phyloP scores from a whole-genome alignment of 352 stramenopile genomes.

The Globisporangium ultimum region DNA sequence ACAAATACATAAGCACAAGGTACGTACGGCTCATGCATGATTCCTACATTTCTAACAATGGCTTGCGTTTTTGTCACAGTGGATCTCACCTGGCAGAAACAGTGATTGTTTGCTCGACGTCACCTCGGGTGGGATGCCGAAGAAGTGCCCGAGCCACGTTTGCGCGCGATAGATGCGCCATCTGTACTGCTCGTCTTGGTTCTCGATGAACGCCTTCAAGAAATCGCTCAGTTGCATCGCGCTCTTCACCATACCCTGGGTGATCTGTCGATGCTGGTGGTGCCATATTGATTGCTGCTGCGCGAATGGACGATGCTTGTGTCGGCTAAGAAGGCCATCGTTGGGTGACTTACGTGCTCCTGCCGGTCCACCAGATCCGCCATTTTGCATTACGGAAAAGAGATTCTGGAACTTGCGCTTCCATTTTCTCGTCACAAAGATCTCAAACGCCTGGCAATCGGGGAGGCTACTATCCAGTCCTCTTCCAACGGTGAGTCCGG shows the following conservation, averaged over 20 bases:
- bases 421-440: conserved; percentile 90
- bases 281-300: not conserved
- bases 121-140: conserved; percentile 76
- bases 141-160: conserved; percentile 59
- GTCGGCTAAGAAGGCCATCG: conserved; percentile 9
- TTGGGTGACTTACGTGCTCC: not conserved
- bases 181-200: conserved; percentile 70
- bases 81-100: conserved; percentile 50
- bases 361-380: not conserved
- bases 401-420: conserved; percentile 78
- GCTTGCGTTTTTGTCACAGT: not conserved
- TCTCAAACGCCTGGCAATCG: conserved; percentile 89
- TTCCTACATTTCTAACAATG: too few species aligned
- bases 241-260: conserved; percentile 51
- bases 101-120: conserved; percentile 58
- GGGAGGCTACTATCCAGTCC: conserved; percentile 78
- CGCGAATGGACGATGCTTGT: conserved; percentile 9
- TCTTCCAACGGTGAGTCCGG: conserved; percentile 78
- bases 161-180: conserved; percentile 83
- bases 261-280: conserved; percentile 13
- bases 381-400: conserved; percentile 35
- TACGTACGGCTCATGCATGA: not conserved
- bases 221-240: conserved; percentile 63
- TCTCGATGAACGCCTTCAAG: conserved; percentile 83
- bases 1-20: not conserved